Conservation (phyloP, 2,329 filamentous ascomycete species). For the Gaeumannomyces sp. region DNA sequence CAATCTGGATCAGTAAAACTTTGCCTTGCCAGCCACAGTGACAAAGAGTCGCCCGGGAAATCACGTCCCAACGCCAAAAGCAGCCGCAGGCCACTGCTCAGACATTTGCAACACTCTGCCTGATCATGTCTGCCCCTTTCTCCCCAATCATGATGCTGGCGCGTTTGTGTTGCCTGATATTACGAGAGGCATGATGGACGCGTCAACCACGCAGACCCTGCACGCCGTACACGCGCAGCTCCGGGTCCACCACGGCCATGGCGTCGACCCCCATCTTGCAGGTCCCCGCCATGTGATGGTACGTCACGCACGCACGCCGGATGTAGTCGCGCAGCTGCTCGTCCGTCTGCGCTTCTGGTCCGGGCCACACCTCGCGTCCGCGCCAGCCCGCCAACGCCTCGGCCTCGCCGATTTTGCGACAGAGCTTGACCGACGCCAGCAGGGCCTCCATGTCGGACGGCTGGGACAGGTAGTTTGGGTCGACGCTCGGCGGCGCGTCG, state of each 20-base stretch:
- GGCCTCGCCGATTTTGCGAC: not conserved
- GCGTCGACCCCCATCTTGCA: constrained; percentile 25
- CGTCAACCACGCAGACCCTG: constrained; percentile 18
- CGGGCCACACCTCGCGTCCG: not conserved
- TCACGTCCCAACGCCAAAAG: too few relatives aligned
- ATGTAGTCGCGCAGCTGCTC: constrained; percentile 6
- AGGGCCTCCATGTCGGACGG: not conserved
- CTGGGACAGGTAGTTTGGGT: constrained; percentile 18
- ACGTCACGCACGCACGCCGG: not conserved
- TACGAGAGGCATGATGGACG: constrained; percentile 15
- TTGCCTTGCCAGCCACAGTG: too few relatives aligned
- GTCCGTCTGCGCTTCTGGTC: constrained; percentile 7
- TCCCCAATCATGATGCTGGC: too few relatives aligned
- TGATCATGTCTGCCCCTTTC: too few relatives aligned
- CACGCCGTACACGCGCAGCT: constrained; percentile 16
- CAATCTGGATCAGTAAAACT: too few relatives aligned
- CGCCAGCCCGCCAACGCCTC: too few relatives aligned
- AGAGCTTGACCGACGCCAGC: not conserved
- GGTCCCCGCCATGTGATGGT: constrained; percentile 23
- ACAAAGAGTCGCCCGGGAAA: too few relatives aligned
- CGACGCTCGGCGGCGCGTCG: constrained; percentile 19
- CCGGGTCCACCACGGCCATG: constrained; percentile 15
- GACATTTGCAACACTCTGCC: too few relatives aligned
- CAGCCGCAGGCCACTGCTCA: too few relatives aligned
- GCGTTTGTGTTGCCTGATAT: constrained; percentile 6